Conservation (phyloP, 352 stramenopile genomes). For the Halophytophthora batemanensis region DNA sequence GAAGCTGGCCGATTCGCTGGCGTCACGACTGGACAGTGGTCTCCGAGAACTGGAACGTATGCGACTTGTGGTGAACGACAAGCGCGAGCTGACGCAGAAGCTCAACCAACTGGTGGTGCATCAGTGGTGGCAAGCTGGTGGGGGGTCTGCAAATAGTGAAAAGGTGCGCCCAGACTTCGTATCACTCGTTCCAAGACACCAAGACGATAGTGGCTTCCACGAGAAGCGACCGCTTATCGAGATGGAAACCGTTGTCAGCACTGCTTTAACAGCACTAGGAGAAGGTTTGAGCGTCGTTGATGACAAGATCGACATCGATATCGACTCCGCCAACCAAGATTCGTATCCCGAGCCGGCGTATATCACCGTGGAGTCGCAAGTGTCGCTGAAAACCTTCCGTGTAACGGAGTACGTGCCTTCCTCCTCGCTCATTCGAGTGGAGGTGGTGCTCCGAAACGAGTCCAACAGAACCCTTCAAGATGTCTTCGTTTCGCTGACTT, state of each 20-base stretch:
- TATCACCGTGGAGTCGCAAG: slow-evolving; percentile 11
- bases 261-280: background rate
- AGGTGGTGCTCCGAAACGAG: slow-evolving; percentile 29
- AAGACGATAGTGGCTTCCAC: background rate
- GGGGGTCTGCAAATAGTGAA: background rate
- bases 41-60: slow-evolving; percentile 36
- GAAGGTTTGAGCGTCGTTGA: background rate
- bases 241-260: slow-evolving; percentile 29
- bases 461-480: slow-evolving; percentile 16
- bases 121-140: slow-evolving; percentile 24
- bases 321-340: slow-evolving; percentile 1
- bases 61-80: slow-evolving; percentile 36
- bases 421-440: slow-evolving; percentile 26
- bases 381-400: slow-evolving; percentile 29
- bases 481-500: slow-evolving; percentile 26
- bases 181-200: slow-evolving; percentile 1
- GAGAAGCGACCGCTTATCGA: slow-evolving; percentile 1
- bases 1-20: slow-evolving; percentile 40
- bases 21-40: slow-evolving; percentile 35
- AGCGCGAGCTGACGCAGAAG: slow-evolving; percentile 22
- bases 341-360: background rate
- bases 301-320: slow-evolving; percentile 2
- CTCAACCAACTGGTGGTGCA: slow-evolving; percentile 36
- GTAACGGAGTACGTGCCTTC: slow-evolving; percentile 38
- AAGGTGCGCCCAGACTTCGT: slow-evolving; percentile 2